These are phyloP conservation scores for Daldinia sp. DNA, from an alignment of 2,329 filamentous ascomycete species.

Conservation along the genomic window DNA sequence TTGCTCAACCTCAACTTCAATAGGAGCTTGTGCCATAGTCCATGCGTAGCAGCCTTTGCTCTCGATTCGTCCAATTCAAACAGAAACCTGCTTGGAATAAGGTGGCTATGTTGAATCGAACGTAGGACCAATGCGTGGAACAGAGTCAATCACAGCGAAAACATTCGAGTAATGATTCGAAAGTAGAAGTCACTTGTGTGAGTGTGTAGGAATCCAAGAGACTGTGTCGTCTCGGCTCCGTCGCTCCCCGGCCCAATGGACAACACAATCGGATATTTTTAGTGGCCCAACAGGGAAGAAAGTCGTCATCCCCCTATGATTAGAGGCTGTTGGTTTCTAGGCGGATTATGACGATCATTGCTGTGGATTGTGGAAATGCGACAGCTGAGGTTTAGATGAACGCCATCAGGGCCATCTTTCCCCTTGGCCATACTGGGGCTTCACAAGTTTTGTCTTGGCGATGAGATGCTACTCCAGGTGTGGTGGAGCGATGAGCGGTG, in stretches of 20 bases:
- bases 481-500: neutral
- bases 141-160: slow-evolving; percentile 28
- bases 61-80: slow-evolving; percentile 2
- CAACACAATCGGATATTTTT: slow-evolving; percentile 12
- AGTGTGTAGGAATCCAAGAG: slow-evolving; percentile 21
- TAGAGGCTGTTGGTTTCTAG: slow-evolving; percentile 22
- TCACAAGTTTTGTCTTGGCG: slow-evolving; percentile 29
- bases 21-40: slow-evolving; percentile 7
- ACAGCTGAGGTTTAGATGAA: slow-evolving; percentile 37
- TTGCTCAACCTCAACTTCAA: slow-evolving; percentile 9
- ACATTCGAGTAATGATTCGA: slow-evolving; percentile 11
- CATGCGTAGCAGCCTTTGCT: neutral
- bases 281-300: slow-evolving; percentile 21
- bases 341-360: slow-evolving; percentile 34
- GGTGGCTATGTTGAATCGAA: slow-evolving; percentile 19
- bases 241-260: slow-evolving; percentile 21
- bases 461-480: slow-evolving; percentile 26
- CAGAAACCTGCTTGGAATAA: slow-evolving; percentile 8
- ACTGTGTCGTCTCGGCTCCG: slow-evolving; percentile 28
- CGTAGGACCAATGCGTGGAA: slow-evolving; percentile 21
- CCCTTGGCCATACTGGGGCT: slow-evolving; percentile 4
- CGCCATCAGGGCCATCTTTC: slow-evolving; percentile 13
- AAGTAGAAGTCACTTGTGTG: slow-evolving; percentile 11
- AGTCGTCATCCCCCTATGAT: slow-evolving; percentile 30
- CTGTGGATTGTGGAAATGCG: slow-evolving; percentile 28